Conservation (phyloP, 768 basidiomycete species). For the Termitomyces sp. region DNA sequence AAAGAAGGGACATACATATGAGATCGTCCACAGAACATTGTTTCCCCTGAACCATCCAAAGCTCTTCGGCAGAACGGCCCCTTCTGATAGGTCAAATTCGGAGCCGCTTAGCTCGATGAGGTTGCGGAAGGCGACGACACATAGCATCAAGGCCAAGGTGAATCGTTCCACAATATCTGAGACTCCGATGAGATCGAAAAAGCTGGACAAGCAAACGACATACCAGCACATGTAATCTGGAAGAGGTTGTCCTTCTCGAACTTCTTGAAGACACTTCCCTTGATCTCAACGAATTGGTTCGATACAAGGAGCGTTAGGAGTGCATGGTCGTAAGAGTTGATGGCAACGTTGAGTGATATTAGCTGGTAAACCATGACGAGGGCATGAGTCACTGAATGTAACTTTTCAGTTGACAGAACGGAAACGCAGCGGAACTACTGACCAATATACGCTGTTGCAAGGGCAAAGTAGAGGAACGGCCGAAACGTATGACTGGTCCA, state of each 20-base stretch:
- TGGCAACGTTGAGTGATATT: constrained; percentile 92
- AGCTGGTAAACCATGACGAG: constrained; percentile 97
- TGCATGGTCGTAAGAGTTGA: constrained; percentile 97
- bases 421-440: not conserved
- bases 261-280: constrained; percentile 98
- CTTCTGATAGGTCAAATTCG: constrained; percentile 76
- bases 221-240: constrained; percentile 97
- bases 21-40: constrained; percentile 82
- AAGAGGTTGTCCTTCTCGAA: constrained; percentile 99
- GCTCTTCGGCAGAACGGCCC: constrained; percentile 74
- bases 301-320: constrained; percentile 91
- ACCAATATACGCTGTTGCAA: constrained; percentile 83
- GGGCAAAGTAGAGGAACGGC: constrained; percentile 79
- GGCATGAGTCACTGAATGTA: constrained; percentile 70
- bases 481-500: constrained; percentile 67
- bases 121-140: constrained; percentile 90
- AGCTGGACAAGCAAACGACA: constrained; percentile 16
- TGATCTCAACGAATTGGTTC: constrained; percentile 99
- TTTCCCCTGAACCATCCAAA: constrained; percentile 84
- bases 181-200: not conserved
- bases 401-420: not conserved
- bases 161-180: constrained; percentile 97
- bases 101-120: constrained; percentile 92
- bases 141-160: constrained; percentile 86
- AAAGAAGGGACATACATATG: constrained; percentile 59